Conservation (phyloP, 306 rosid genomes). For the Pyrus communis region DNA sequence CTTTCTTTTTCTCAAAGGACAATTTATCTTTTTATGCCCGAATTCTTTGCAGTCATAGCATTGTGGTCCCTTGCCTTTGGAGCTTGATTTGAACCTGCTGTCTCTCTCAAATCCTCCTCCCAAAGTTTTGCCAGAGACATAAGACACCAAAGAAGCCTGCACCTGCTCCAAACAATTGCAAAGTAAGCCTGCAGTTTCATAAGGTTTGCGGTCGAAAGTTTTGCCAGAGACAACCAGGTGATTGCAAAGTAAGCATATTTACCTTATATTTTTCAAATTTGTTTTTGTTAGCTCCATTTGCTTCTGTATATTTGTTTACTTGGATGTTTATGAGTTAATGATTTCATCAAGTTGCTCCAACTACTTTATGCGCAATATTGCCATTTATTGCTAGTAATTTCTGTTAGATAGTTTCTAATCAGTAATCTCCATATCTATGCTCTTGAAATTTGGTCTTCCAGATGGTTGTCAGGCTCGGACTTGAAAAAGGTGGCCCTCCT, state of each 20-base stretch:
- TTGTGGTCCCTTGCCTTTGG: no score
- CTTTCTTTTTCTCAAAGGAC: no score
- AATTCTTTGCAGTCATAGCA: no score
- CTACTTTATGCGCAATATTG: background rate
- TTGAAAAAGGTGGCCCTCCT: slow-evolving; percentile 54
- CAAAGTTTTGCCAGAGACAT: no score
- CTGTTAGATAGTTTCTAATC: background rate
- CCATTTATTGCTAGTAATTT: background rate
- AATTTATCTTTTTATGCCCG: no score
- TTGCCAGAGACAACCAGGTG: slow-evolving; percentile 50
- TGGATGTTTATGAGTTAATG: background rate
- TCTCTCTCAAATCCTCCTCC: no score
- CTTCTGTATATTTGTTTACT: background rate
- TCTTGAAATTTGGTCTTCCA: slow-evolving; percentile 30
- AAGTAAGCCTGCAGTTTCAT: slow-evolving; percentile 15
- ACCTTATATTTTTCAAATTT: background rate
- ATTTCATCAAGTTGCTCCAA: background rate
- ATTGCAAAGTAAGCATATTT: slow-evolving; percentile 59
- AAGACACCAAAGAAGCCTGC: no score
- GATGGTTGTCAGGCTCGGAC: slow-evolving; percentile 79
- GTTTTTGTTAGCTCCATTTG: background rate
- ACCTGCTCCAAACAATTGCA: no score
- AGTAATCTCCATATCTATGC: background rate
- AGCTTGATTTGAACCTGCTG: no score
- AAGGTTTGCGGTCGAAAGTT: slow-evolving; percentile 38